phyloP scores from a whole-genome alignment of 1,284 basidiomycete species.

The Leccinum insigne region DNA sequence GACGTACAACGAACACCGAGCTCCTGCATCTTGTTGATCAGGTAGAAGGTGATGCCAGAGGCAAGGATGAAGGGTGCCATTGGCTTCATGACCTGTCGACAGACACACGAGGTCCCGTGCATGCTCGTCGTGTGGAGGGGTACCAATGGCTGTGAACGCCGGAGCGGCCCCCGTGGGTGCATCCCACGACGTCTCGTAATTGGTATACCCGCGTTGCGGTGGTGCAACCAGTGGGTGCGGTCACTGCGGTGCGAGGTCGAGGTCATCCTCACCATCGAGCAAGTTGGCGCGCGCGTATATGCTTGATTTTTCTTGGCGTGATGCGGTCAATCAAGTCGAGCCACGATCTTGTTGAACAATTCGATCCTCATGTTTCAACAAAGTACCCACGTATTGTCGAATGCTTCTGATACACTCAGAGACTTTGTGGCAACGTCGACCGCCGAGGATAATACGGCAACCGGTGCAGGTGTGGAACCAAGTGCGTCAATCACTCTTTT shows the following conservation, averaged over 20 bases:
- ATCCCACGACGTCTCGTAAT: conserved; percentile 32
- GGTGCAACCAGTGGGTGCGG: conserved; percentile 9
- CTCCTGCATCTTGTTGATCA: too few species aligned
- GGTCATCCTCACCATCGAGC: conserved; percentile 48
- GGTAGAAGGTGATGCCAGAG: too few species aligned
- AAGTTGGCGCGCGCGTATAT: conserved; percentile 38
- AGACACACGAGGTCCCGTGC: conserved; percentile 16
- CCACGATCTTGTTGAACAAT: neutral
- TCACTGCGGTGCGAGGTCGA: conserved; percentile 17
- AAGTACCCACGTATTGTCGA: neutral
- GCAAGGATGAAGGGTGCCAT: too few species aligned
- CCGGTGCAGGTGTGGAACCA: neutral
- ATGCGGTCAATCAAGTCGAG: conserved; percentile 37
- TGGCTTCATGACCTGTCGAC: too few species aligned
- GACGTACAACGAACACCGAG: too few species aligned
- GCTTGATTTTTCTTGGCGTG: conserved; percentile 34
- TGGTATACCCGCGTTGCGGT: conserved; percentile 30
- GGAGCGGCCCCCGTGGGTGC: neutral
- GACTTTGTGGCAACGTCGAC: neutral
- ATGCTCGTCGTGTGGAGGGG: conserved; percentile 36
- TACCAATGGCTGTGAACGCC: neutral
- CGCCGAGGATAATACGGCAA: neutral
- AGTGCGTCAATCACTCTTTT: neutral
- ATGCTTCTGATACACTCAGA: neutral
- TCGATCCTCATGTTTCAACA: neutral